These are phyloP conservation scores for Lycium ferocissimum DNA, from an alignment of 257 asterid species.

Conservation along the genomic window DNA sequence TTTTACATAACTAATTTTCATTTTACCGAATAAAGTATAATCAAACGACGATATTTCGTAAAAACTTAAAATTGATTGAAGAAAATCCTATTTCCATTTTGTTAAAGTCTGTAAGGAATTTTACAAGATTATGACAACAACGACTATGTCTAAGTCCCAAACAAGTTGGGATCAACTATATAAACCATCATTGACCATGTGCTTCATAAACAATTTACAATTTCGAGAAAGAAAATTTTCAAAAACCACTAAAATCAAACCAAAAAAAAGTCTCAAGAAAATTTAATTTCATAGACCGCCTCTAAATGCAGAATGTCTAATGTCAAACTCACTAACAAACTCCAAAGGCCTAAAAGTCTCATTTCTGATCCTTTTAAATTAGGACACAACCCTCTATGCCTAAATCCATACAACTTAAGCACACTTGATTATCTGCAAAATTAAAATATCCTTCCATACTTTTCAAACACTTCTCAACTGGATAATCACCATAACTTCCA, in stretches of 20 bases:
- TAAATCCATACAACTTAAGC: constrained; percentile 81
- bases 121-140: too few species aligned
- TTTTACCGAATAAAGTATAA: too few species aligned
- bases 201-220: too few species aligned
- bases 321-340: constrained; percentile 18
- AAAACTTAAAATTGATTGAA: neutral
- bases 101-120: neutral
- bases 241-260: neutral
- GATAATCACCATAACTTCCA: constrained; percentile 92
- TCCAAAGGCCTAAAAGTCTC: constrained; percentile 57
- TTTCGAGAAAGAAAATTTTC: neutral
- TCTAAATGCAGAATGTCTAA: constrained; percentile 19
- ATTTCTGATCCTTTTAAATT: constrained; percentile 83
- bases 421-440: constrained; percentile 93
- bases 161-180: too few species aligned
- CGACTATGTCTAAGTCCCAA: neutral
- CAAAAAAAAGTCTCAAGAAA: neutral
- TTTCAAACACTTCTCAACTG: constrained; percentile 87
- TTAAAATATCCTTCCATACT: constrained; percentile 93
- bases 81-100: neutral
- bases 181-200: too few species aligned
- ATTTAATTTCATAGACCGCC: neutral
- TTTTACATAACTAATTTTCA: too few species aligned
- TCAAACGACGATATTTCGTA: neutral
- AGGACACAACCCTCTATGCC: constrained; percentile 94